phyloP scores from a whole-genome alignment of 805 yeast species.

The Metschnikowia gruessii region DNA sequence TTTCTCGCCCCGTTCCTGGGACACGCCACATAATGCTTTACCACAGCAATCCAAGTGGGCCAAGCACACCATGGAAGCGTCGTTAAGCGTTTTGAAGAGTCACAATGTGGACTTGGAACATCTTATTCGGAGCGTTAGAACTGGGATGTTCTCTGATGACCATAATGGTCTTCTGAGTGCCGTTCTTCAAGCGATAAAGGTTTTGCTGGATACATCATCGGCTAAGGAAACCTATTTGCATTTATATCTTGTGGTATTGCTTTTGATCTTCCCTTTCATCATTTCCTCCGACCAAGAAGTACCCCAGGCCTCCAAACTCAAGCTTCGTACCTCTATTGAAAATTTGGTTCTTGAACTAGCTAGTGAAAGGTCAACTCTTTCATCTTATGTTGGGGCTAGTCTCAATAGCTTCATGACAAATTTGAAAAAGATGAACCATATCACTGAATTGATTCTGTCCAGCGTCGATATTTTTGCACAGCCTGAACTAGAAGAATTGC shows the following conservation, averaged over 20 bases:
- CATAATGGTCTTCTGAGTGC: background rate
- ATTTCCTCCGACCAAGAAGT: background rate
- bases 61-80: background rate
- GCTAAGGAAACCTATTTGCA: background rate
- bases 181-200: background rate
- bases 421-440: too few relatives aligned
- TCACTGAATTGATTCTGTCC: too few relatives aligned
- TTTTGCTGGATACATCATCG: background rate
- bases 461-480: too few relatives aligned
- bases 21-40: background rate
- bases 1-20: background rate
- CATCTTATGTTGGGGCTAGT: too few relatives aligned
- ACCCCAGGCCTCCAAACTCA: background rate
- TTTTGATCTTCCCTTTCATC: background rate
- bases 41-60: conserved; percentile 1
- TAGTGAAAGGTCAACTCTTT: too few relatives aligned
- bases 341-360: too few relatives aligned
- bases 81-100: background rate
- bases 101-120: background rate
- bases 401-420: too few relatives aligned
- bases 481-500: too few relatives aligned
- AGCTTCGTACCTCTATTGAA: too few relatives aligned
- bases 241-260: background rate
- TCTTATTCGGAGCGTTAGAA: background rate
- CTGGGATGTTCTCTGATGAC: background rate